Conservation (phyloP, 75 land plant species). For the Pseudotsuga menziesii region DNA sequence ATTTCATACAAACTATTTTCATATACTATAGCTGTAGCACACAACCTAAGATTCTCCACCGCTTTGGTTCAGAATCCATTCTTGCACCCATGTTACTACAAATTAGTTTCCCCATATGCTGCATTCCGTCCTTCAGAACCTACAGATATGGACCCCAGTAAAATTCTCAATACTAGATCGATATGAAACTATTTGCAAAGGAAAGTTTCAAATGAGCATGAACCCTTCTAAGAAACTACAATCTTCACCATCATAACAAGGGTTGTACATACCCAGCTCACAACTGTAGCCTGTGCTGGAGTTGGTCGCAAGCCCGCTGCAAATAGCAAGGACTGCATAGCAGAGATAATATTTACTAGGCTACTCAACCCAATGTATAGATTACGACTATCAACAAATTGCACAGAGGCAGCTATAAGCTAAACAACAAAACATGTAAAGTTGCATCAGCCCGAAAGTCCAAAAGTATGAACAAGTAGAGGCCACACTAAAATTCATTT, state of each 20-base stretch:
- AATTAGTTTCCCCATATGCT: slow-evolving; percentile 89
- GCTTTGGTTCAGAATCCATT: slow-evolving; percentile 99
- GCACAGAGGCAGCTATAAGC: background rate
- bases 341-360: slow-evolving; percentile 10
- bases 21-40: slow-evolving; percentile 7
- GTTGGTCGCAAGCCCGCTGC: slow-evolving; percentile 99
- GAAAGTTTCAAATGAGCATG: background rate
- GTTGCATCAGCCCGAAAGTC: background rate
- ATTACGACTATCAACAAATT: background rate
- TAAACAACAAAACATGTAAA: background rate
- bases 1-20: background rate
- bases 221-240: background rate
- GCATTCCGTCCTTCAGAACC: slow-evolving; percentile 99
- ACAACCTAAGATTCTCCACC: slow-evolving; percentile 95
- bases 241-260: background rate
- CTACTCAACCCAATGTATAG: background rate
- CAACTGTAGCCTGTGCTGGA: slow-evolving; percentile 95
- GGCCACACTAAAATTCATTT: background rate
- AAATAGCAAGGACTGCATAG: slow-evolving; percentile 86
- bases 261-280: slow-evolving; percentile 81
- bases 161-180: background rate
- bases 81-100: slow-evolving; percentile 95
- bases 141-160: slow-evolving; percentile 13
- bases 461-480: slow-evolving; percentile 6
- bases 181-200: background rate